phyloP scores from a whole-genome alignment of 768 basidiomycete genomes.

The Naganishia kalamii region DNA sequence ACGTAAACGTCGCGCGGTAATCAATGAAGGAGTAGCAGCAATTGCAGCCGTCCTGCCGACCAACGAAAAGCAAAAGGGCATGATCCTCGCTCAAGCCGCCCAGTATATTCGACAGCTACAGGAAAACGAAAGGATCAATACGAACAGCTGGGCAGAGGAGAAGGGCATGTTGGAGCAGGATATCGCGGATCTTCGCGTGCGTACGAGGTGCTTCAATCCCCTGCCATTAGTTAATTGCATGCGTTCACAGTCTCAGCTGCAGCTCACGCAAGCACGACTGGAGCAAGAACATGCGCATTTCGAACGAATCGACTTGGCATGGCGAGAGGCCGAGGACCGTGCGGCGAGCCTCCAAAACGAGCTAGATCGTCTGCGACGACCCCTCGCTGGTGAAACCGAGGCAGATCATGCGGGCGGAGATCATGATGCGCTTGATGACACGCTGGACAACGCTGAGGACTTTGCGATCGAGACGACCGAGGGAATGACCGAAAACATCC shows the following conservation, averaged over 20 bases:
- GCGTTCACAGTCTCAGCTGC: not conserved
- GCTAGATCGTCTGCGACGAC: conserved; percentile 17
- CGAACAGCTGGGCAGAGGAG: conserved; percentile 16
- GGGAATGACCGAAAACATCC: too few species aligned
- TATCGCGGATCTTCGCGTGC: conserved; percentile 6
- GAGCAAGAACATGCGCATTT: conserved; percentile 19
- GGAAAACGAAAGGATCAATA: conserved; percentile 46
- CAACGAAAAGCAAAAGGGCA: conserved; percentile 70
- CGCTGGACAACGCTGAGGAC: conserved; percentile 1
- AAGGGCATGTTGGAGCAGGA: conserved; percentile 17
- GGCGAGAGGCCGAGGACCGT: conserved; percentile 20
- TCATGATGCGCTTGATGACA: conserved; percentile 1
- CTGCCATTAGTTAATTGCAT: too few species aligned
- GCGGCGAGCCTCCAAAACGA: conserved; percentile 3
- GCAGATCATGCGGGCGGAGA: not conserved
- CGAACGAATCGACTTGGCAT: conserved; percentile 13
- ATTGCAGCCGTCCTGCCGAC: conserved; percentile 82
- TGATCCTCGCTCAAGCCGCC: conserved; percentile 78
- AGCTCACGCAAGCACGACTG: not conserved
- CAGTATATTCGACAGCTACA: conserved; percentile 87
- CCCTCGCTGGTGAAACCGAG: not conserved
- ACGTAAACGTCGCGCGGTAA: conserved; percentile 84
- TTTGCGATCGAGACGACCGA: conserved; percentile 3
- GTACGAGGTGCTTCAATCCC: not conserved
- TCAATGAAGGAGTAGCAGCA: conserved; percentile 93